These are phyloP conservation scores for Coelastrella sp. DNA, from an alignment of 139 green algal species.

Conservation along the genomic window DNA sequence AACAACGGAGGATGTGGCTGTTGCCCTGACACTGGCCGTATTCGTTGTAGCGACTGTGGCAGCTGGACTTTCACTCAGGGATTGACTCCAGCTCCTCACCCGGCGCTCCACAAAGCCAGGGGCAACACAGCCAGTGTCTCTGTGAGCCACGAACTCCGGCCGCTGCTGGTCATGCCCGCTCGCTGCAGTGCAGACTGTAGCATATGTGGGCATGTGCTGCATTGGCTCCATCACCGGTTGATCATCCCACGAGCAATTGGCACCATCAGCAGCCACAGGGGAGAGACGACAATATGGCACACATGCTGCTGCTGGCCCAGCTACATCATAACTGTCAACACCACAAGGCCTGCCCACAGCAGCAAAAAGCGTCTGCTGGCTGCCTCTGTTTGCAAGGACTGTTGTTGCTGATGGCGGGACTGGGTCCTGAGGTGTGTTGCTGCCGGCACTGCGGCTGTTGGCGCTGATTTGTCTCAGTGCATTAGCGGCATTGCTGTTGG, in stretches of 20 bases:
- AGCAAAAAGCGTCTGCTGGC: neutral
- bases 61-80: neutral
- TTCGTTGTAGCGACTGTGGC: neutral
- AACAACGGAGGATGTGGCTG: neutral
- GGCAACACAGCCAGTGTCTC: neutral
- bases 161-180: neutral
- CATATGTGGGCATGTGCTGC: neutral
- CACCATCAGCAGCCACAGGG: neutral
- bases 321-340: neutral
- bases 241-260: neutral
- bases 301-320: neutral
- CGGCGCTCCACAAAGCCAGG: neutral
- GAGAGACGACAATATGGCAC: neutral
- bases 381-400: neutral
- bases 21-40: neutral
- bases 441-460: neutral
- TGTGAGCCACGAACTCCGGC: neutral
- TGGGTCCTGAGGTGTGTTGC: neutral
- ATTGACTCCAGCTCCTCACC: neutral
- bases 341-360: neutral
- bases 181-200: neutral
- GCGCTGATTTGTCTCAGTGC: neutral
- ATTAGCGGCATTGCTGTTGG: conserved; percentile 3
- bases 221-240: neutral
- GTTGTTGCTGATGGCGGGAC: neutral